phyloP scores from a whole-genome alignment of 2,329 filamentous ascomycete genomes.

The Ceratocystis variospora region DNA sequence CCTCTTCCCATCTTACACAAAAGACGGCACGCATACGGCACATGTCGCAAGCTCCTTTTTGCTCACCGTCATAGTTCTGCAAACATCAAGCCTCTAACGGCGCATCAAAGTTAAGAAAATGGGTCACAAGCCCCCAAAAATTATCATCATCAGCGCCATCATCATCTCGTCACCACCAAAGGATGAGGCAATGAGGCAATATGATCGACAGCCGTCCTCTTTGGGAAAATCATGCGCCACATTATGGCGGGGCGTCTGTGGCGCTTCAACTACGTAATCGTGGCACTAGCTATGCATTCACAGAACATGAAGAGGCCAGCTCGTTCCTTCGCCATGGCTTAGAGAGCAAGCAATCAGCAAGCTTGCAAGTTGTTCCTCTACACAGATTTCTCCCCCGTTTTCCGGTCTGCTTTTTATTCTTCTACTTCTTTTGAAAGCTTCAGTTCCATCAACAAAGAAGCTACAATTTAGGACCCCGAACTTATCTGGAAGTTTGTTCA shows the following conservation, averaged over 20 bases:
- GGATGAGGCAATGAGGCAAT: background rate
- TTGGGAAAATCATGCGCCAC: background rate
- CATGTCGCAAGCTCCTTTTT: background rate
- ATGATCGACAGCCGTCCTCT: background rate
- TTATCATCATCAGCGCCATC: background rate
- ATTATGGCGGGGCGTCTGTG: background rate
- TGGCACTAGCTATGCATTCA: background rate
- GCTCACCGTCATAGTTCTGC: background rate
- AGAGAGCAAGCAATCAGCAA: background rate
- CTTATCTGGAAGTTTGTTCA: background rate
- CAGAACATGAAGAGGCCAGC: conserved; percentile 17
- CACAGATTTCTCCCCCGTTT: background rate
- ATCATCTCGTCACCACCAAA: background rate
- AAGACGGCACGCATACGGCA: background rate
- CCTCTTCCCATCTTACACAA: background rate
- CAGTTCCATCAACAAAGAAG: background rate
- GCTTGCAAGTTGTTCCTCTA: background rate
- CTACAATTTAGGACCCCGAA: background rate
- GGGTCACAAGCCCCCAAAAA: background rate
- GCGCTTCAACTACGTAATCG: conserved; percentile 3
- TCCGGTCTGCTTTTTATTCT: background rate
- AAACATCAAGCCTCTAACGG: background rate
- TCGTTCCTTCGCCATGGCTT: conserved; percentile 17
- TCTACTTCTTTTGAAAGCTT: background rate
- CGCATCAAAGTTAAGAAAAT: background rate